These are phyloP conservation scores for Mycena maculata DNA, from an alignment of 768 basidiomycete genomes.

Conservation along the genomic window DNA sequence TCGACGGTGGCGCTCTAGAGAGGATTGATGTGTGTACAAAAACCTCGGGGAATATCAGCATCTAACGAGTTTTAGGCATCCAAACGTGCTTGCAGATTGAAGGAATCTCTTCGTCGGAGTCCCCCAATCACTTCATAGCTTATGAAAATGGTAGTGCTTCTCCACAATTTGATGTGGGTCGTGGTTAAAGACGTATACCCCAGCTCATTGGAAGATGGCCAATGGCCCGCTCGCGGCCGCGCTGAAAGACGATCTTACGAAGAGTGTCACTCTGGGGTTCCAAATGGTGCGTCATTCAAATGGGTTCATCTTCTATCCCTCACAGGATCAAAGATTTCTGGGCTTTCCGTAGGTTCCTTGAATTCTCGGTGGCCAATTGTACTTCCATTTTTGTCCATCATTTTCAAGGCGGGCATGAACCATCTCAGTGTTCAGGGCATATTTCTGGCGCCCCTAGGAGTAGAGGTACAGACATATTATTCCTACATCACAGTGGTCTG, in stretches of 20 bases:
- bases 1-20: not conserved
- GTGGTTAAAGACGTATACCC: not conserved
- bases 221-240: conserved; percentile 13
- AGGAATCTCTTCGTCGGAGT: conserved; percentile 4
- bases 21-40: conserved; percentile 1
- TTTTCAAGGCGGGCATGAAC: conserved; percentile 1
- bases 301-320: not conserved
- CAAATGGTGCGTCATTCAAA: not conserved
- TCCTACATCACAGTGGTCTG: not conserved
- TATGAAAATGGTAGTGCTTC: conserved; percentile 5
- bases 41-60: not conserved
- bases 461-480: not conserved
- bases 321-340: not conserved
- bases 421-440: conserved; percentile 3
- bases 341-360: not conserved
- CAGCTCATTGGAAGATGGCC: conserved; percentile 11
- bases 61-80: not conserved
- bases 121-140: not conserved
- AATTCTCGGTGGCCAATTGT: no score
- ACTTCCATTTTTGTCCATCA: not conserved
- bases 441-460: not conserved
- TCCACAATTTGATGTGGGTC: not conserved
- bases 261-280: conserved; percentile 7
- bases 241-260: not conserved
- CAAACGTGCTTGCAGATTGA: not conserved